Base-by-base conservation (phyloP, 768 basidiomycete genomes). In the Tremella fuciformis region DNA sequence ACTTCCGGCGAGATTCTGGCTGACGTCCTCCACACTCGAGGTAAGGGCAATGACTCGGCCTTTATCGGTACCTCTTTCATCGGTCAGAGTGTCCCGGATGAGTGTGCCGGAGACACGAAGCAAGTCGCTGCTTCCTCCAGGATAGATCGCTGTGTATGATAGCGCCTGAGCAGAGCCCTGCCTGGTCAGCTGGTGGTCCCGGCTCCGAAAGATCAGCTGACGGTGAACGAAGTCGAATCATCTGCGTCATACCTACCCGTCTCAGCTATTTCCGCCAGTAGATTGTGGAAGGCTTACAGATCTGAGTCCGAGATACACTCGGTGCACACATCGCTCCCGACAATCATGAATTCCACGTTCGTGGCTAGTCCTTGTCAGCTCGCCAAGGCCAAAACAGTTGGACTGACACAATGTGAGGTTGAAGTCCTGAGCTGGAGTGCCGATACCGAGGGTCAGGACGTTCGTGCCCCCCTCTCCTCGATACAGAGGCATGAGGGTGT, bases 331-430 rank as follows among this genome's bases (percentile, higher is more conserved):
- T 54, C 0, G 51, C 51, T 2, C 60, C 54, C 24, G 66, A 76
- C 64, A 49, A 73, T 53, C 24, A 73, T 19, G 53, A 69, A 76
- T 18, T 71, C 63, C 11, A 74, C 67, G 47, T 66, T 70, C 11
- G 75, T 74, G 26, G 73, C 73, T 74, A 44, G 2, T 34, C 26
- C 50, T 52, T 39, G 55, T 50, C 34, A 13, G 11, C 46, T 41
- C 18, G 16, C n/a, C n/a, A n/a, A n/a, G n/a, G 29, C 15, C 11
- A 8, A 46, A 18, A 6, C 13, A 49, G 53, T 18, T n/a, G 1
- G 16, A 66, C 75, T 70, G 42, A 76, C 74, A 67, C 18, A 71
- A 44, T 13, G 73, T 76, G 39, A 76, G 50, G 42, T 73, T 70
- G 22, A 73, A 34, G 1, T 60, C 52, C 25, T 67, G 62, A 7